Evolutionary conservation across 306 rosid genomes (phyloP), one percentile per base, ranked within the genome.

Genomic region (Quillaja saponaria): DNA sequence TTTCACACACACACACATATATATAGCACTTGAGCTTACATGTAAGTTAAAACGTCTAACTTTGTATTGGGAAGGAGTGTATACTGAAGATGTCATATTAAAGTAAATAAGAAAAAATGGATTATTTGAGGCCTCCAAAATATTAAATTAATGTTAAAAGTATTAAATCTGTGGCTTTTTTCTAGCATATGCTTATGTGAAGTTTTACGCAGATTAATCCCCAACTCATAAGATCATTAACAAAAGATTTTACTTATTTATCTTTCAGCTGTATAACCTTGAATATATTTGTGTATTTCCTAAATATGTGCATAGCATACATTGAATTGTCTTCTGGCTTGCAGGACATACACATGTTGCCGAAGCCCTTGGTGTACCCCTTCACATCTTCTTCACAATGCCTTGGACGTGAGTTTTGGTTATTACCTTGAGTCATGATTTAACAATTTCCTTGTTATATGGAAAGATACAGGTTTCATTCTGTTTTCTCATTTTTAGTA

Each of bases 361-460:
- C 37, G 99, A 92, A 83, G 85, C 96, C 78, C 90, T 89, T 59
- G 85, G 89, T 63, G 95, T 92, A 65, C 99, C 99, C 50, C 81
- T 92, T 67, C 99, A 92, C 77, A 89, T 92, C 64, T 92, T 88
- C 94, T 92, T 92, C 84, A 92, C 99, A 46, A 92, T 92, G 99
- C 99, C 99, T 49, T 92, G 99, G 99, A 92, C 99, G 99, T 92
- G 73, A 84, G 98, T 84, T 73, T 57, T 28, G 31, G 68, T 38
- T 67, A 39, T 67, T 44, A 42, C 2, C n/a, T 55, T 40, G 38
- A 8, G 33, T 66, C 58, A 9, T 50, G 45, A 58, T 48, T 21
- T 53, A 38, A 6, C 9, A 33, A 25, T 17, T 58, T 13, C 54
- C 44, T 54, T 66, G 64, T 49, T 44, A 50, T 46, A 50, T 52